These are phyloP conservation scores for Mycena citricolor DNA, from an alignment of 1,284 basidiomycete species.

Conservation along the genomic window DNA sequence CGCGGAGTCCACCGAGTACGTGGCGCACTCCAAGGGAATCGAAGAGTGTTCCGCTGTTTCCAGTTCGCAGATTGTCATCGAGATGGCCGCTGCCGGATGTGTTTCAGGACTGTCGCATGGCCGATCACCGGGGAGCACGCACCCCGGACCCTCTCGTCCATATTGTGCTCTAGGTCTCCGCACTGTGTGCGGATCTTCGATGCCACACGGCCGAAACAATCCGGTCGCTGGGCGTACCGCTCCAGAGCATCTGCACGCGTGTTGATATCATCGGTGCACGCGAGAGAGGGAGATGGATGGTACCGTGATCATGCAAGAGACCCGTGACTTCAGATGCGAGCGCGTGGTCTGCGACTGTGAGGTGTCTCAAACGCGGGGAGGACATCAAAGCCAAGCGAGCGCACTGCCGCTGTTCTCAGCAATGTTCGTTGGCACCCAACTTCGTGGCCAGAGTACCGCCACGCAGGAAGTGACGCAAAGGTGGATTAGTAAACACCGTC, in stretches of 20 bases:
- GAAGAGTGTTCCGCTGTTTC: constrained; percentile 66
- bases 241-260: constrained; percentile 30
- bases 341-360: background rate
- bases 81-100: constrained; percentile 56
- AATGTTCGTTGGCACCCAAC: too few species aligned
- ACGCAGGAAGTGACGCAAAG: too few species aligned
- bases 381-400: background rate
- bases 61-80: constrained; percentile 75
- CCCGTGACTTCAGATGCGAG: constrained; percentile 6
- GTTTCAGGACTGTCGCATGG: constrained; percentile 17
- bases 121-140: constrained; percentile 24
- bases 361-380: background rate
- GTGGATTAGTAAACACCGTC: too few species aligned
- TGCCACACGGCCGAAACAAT: constrained; percentile 63
- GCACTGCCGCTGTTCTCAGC: too few species aligned
- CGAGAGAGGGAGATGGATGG: background rate
- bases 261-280: constrained; percentile 2
- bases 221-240: constrained; percentile 45
- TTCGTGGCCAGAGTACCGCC: too few species aligned
- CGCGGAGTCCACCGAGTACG: constrained; percentile 34
- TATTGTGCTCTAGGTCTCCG: constrained; percentile 56
- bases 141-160: constrained; percentile 58
- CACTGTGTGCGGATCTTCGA: constrained; percentile 49
- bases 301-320: constrained; percentile 11
- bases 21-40: constrained; percentile 62